These are phyloP conservation scores for Xerocomus nothofagi DNA, from an alignment of 1,284 basidiomycete species.

Conservation along the genomic window DNA sequence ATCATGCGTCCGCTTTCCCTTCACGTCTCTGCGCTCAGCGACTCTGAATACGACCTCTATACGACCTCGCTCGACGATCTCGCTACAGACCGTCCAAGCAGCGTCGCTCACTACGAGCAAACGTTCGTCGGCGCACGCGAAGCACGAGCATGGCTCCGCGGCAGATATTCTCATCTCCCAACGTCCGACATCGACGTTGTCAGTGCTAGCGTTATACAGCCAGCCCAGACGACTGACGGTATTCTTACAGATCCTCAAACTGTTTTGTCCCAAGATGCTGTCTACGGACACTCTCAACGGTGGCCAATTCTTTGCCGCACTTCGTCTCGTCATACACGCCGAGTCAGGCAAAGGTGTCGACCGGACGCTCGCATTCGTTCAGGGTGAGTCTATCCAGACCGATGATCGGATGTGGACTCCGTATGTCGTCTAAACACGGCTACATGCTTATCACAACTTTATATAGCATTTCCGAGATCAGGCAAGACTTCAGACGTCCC, in stretches of 20 bases:
- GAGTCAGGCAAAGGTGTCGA: constrained; percentile 59
- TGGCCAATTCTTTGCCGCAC: constrained; percentile 74
- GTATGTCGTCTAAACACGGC: not conserved
- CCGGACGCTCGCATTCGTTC: constrained; percentile 63
- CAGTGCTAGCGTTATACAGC: constrained; percentile 8
- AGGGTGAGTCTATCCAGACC: constrained; percentile 49
- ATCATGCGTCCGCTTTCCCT: constrained; percentile 58
- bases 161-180: constrained; percentile 57
- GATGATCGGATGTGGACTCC: not conserved
- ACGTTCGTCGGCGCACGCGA: constrained; percentile 59
- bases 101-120: constrained; percentile 52
- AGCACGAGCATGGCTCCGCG: constrained; percentile 70
- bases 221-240: not conserved
- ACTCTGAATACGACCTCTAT: constrained; percentile 66
- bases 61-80: constrained; percentile 61
- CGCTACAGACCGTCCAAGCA: constrained; percentile 34
- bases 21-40: constrained; percentile 71
- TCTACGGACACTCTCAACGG: constrained; percentile 54
- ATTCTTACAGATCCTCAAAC: constrained; percentile 56
- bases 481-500: constrained; percentile 9
- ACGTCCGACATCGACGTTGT: constrained; percentile 61
- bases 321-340: constrained; percentile 65
- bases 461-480: constrained; percentile 22
- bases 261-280: constrained; percentile 56
- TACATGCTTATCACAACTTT: constrained; percentile 13